Evolutionary conservation across 2,329 filamentous ascomycete species (phyloP), one percentile per base, ranked within the genome.

Genomic region (Penicillium freii): DNA sequence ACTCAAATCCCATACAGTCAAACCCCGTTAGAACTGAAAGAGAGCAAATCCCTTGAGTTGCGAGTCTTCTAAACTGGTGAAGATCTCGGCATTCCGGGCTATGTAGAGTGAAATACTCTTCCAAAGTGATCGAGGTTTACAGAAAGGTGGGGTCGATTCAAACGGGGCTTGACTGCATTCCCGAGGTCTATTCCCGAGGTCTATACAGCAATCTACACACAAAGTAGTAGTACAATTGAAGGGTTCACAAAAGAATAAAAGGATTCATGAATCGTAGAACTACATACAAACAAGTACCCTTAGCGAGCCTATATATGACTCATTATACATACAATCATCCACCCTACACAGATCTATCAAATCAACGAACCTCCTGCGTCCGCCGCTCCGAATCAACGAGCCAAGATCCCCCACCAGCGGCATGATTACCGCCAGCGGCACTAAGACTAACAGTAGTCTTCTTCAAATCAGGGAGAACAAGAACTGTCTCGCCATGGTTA

Each of bases 371-470:
- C 27, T 44, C 46, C 52, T 62, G 60, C 13, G 58, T 58, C 34
- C 73, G 65, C 39, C 73, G 65, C 71, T 89, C 83, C 39, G 82
- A 86, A 66, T 88, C 87, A 25, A 90, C 71, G 27, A 91, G 79
- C 76, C 89, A 78, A 25, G 87, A 86, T 0, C 86, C 86, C 1
- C 86, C 87, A 23, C 68, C 68, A 19, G 68, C 59, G 45, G 50
- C 50, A 36, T 52, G 50, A 8, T 60, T 63, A 21, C 82, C 82
- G 0, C 87, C 87, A 59, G 86, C 87, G 1, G 85, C 81, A 70
- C 89, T 88, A 29, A 91, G 72, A 62, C 85, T 89, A 25, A 93
- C 81, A 1, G 89, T 96, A 33, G 91, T 89, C 63, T 84, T 85
- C 60, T 77, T 81, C 54, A 90, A 79, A 76, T 92, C 87, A 15